A percentile compares a stretch with the other conserved stretches of the same genome.
Conservation (phyloP, 2,329 filamentous ascomycete genomes). For the Aspergillus tubingensis region DNA sequence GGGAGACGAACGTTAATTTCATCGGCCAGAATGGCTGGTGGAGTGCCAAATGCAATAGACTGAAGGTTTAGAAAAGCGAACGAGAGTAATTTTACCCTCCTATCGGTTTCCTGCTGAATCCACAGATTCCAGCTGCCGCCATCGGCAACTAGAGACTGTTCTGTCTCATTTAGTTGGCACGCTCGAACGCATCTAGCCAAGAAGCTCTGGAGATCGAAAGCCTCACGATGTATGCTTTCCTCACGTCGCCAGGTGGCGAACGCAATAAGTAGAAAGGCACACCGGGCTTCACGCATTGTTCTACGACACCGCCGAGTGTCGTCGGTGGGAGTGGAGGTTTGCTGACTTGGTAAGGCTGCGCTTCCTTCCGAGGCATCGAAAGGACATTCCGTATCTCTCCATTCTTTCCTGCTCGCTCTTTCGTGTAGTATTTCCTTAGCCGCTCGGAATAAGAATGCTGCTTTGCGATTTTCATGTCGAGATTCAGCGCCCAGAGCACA, state of each 20-base stretch:
- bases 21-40: conserved; percentile 26
- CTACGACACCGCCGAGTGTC: too few species aligned
- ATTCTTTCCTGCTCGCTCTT: conserved; percentile 25
- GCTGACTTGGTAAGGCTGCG: too few species aligned
- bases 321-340: too few species aligned
- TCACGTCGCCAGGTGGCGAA: conserved; percentile 31
- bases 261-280: too few species aligned
- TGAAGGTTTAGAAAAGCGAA: conserved; percentile 32
- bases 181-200: conserved; percentile 24
- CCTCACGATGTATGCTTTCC: conserved; percentile 22
- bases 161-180: conserved; percentile 17
- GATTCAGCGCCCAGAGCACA: conserved; percentile 56
- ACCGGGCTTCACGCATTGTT: too few species aligned
- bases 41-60: conserved; percentile 27
- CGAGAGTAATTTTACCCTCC: conserved; percentile 28
- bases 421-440: conserved; percentile 64
- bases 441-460: conserved; percentile 49
- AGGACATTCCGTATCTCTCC: background rate
- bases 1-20: conserved; percentile 32
- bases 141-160: background rate
- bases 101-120: conserved; percentile 24
- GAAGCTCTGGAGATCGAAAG: conserved; percentile 26
- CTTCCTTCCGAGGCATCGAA: too few species aligned
- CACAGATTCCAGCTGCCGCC: conserved; percentile 24
- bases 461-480: conserved; percentile 43